Evolutionary conservation across 2,329 filamentous ascomycete species (phyloP), one percentile per base, ranked within the genome.

Genomic region (Cytospora paraplurivora): DNA sequence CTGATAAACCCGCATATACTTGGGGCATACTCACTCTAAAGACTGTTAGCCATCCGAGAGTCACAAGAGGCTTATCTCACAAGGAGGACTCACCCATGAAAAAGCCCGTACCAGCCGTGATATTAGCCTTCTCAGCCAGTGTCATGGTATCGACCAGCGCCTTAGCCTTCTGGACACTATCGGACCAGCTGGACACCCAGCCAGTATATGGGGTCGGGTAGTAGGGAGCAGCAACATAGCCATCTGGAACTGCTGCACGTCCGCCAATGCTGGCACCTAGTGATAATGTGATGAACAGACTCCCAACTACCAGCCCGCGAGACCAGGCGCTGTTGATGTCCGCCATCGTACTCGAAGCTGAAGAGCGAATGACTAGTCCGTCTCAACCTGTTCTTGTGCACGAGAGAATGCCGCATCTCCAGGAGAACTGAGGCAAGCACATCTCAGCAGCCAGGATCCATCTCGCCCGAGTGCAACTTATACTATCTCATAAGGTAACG

Each of bases 121-220:
- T 81, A 71, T 93, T 93, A 4, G 89, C 88, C 77, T 93, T 94
- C 73, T 93, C 91, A 1, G 89, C 90, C 62, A 94, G 75, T 0
- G 90, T 93, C 90, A 94, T 91, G 55, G 86, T 83, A 59, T 85
- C 84, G 17, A 94, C 90, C 15, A 93, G 74, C 4, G 79, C 75
- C 63, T 86, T 81, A 1, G 91, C 91, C 70, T 90, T 92, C 59
- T 77, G 77, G 71, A 93, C 94, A 69, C 89, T 88, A 19, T 84
- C 83, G 27, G 78, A 78, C 91, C 91, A 94, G 63, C 84, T 83
- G 7, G 82, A 76, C 0, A 82, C 77, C 87, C 90, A 93, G 47
- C 90, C 91, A 56, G 89, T 89, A 58, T 86, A 83, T 0, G 89
- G 90, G 10, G 89, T 79, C 21, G 90, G 90, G 72, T 92, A 93